Conservation (phyloP, 2,329 filamentous ascomycete species). For the Alternaria infectoria region DNA sequence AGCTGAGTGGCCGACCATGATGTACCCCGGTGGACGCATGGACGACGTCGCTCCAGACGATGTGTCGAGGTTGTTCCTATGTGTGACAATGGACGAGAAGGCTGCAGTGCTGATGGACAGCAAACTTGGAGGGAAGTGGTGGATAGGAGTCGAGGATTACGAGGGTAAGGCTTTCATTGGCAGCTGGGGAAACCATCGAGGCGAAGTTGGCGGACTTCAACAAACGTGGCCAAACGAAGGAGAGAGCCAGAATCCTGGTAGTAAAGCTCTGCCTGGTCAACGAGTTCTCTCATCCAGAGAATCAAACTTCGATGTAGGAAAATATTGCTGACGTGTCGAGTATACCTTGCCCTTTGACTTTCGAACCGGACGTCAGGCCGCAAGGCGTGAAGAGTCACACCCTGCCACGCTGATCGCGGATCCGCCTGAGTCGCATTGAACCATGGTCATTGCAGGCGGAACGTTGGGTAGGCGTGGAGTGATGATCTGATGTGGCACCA, state of each 20-base stretch:
- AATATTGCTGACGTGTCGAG: slow-evolving; percentile 9
- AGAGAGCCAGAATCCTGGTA: not conserved
- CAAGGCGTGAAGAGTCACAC: not conserved
- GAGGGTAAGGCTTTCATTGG: not conserved
- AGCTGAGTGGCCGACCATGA: not conserved
- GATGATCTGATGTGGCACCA: not conserved
- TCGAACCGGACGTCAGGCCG: not conserved
- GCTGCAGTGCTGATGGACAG: not conserved
- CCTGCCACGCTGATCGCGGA: not conserved
- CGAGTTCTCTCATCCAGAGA: not conserved
- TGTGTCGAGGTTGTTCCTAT: not conserved
- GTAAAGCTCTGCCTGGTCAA: not conserved
- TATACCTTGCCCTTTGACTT: not conserved
- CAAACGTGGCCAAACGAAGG: not conserved
- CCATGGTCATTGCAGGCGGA: not conserved
- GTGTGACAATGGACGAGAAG: not conserved
- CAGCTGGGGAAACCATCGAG: not conserved
- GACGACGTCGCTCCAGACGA: not conserved
- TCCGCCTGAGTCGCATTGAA: not conserved
- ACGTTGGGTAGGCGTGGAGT: slow-evolving; percentile 9
- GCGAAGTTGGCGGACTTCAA: not conserved
- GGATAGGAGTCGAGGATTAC: not conserved
- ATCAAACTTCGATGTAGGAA: not conserved
- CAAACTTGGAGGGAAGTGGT: not conserved
- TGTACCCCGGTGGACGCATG: not conserved